Base-by-base conservation (phyloP, 495 filamentous ascomycete genomes). In the Daldinia concentrica region DNA sequence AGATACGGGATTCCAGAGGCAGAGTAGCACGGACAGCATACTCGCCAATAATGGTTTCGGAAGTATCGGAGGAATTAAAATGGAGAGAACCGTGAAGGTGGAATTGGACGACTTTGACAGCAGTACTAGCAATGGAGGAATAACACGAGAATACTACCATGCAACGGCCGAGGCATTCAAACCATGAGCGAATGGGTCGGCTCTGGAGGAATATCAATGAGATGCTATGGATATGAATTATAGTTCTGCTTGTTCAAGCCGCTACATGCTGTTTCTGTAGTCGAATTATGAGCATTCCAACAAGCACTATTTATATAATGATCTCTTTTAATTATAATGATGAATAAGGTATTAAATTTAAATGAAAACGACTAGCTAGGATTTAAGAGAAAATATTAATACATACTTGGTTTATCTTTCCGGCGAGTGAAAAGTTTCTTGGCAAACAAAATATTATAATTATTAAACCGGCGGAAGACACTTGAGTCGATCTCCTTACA, bases 31-130 rank as follows among this genome's bases (percentile, higher is more conserved):
- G 8, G 66, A 73, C 26, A 69, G 63, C 14, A 70, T 70, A 34
- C 54, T 74, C 5, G 66, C 62, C 6, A 63, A 15, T 14, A 58
- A 66, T 11, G 66, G 62, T 3, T 70, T 67, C n/a, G 58, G 57
- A 12, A 39, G 51, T 22, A 52, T 60, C 2, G 45, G 62, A 0
- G 71, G 71, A 9, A 74, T 74, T 32, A 70, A 66, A 45, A 66
- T 66, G 66, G 71, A 74, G 55, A 58, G 62, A 14, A 74, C 66
- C 5, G 62, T 74, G 14, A 74, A 66, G 58, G 55, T 74, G 24
- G 71, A 73, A 26, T 3, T 69, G n/a, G 61, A 59, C 24, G 71
- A 73, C 41, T 29, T 73, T 12, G 71, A 74, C 12, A 73, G 70
- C 39, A 51, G 17, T 29, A 0, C 48, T 22, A 19, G 30, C 14